phyloP scores from a whole-genome alignment of 2,329 filamentous ascomycete species.

The Penicillium sp. region DNA sequence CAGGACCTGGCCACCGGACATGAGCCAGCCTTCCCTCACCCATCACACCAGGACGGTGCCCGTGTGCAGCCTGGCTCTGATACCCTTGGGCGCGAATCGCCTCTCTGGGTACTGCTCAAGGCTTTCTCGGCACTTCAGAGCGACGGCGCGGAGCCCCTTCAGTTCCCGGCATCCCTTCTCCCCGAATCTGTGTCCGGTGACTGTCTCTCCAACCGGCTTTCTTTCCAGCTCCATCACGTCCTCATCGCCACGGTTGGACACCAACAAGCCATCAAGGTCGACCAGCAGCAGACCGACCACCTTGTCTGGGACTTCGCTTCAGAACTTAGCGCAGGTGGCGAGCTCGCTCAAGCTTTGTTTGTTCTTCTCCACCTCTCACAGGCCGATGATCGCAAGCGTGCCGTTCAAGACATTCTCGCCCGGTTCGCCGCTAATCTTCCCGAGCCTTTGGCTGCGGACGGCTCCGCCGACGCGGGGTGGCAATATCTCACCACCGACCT shows the following conservation, averaged over 20 bases:
- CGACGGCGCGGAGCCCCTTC: constrained; percentile 34
- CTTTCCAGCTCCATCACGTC: constrained; percentile 81
- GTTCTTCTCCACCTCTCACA: constrained; percentile 75
- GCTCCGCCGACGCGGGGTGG: constrained; percentile 51
- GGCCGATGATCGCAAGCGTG: constrained; percentile 62
- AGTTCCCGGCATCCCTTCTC: constrained; percentile 69
- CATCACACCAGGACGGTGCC: constrained; percentile 68
- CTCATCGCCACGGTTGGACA: constrained; percentile 50
- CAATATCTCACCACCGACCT: constrained; percentile 64
- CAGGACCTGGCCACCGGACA: constrained; percentile 70
- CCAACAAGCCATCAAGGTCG: constrained; percentile 56
- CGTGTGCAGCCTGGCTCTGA: constrained; percentile 64
- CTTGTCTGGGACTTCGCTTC: constrained; percentile 64
- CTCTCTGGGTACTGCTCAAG: constrained; percentile 84
- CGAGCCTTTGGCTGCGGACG: constrained; percentile 56
- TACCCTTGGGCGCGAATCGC: constrained; percentile 63
- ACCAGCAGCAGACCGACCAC: constrained; percentile 65
- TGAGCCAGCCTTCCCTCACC: constrained; percentile 69
- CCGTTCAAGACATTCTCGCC: constrained; percentile 72
- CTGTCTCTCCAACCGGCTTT: constrained; percentile 72
- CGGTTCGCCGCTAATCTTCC: constrained; percentile 68
- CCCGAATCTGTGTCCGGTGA: constrained; percentile 77
- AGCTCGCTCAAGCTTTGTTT: constrained; percentile 73
- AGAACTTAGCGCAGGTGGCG: constrained; percentile 55
- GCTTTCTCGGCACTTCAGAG: constrained; percentile 63